These are phyloP conservation scores for Arthromyces matolae DNA, from an alignment of 768 basidiomycete genomes.

Conservation along the genomic window DNA sequence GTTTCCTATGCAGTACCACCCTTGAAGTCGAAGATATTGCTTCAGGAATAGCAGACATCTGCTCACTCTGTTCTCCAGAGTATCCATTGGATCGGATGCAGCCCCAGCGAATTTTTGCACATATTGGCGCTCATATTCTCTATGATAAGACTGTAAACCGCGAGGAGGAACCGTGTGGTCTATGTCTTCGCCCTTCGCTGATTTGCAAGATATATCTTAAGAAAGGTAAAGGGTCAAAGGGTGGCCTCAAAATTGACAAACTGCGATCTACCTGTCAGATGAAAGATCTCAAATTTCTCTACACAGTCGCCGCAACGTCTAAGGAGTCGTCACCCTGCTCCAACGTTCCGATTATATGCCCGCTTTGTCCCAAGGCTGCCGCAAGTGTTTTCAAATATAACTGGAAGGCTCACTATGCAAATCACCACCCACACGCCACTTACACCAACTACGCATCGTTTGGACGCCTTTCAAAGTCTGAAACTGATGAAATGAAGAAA, in stretches of 20 bases:
- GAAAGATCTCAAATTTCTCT: conserved; percentile 3
- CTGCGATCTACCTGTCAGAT: conserved; percentile 12
- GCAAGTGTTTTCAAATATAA: conserved; percentile 22
- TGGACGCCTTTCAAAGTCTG: conserved; percentile 17
- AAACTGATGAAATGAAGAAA: conserved; percentile 16
- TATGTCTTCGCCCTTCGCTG: conserved; percentile 18
- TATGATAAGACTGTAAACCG: conserved; percentile 4
- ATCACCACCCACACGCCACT: conserved; percentile 2
- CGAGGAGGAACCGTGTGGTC: conserved; percentile 16
- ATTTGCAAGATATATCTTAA: conserved; percentile 15
- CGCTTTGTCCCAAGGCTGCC: conserved; percentile 11
- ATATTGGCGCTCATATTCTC: conserved; percentile 19
- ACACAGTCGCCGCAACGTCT: conserved; percentile 2
- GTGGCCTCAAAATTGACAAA: conserved; percentile 1
- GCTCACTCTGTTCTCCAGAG: conserved; percentile 9
- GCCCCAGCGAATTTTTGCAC: conserved; percentile 16
- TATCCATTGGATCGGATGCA: conserved; percentile 1
- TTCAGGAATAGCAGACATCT: no score
- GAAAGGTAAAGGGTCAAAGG: conserved; percentile 12
- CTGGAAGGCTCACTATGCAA: conserved; percentile 13
- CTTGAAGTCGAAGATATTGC: no score
- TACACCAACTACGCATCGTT: conserved; percentile 9
- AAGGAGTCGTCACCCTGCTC: conserved; percentile 17
- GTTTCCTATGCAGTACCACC: no score
- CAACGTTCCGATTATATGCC: conserved; percentile 20